These are phyloP conservation scores for Petunia secreta DNA, from an alignment of 257 asterid species.

Conservation along the genomic window DNA sequence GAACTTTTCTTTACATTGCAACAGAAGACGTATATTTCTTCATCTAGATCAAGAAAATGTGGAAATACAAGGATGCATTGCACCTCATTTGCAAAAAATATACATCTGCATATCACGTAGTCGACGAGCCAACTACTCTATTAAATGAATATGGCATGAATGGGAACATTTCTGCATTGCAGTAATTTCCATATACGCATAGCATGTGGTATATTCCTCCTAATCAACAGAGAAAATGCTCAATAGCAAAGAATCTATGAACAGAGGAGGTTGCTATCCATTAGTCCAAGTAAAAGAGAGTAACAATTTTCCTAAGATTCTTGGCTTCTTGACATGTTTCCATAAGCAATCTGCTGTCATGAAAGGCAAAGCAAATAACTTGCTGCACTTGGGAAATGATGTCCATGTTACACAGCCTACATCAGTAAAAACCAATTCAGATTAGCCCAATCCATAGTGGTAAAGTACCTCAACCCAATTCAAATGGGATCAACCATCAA, in stretches of 20 bases:
- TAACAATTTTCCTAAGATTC: slow-evolving; percentile 86
- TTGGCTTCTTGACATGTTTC: slow-evolving; percentile 98
- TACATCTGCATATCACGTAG: neutral
- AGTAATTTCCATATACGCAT: neutral
- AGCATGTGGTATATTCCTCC: neutral
- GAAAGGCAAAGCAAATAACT: slow-evolving; percentile 95
- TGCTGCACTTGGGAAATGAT: slow-evolving; percentile 96
- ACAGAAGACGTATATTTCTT: neutral
- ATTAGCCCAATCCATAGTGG: neutral
- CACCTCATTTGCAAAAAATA: neutral
- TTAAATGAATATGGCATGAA: slow-evolving; percentile 26
- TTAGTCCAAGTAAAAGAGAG: slow-evolving; percentile 92
- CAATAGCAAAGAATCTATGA: slow-evolving; percentile 31
- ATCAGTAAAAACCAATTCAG: slow-evolving; percentile 21
- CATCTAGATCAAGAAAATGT: slow-evolving; percentile 10
- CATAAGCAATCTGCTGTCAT: slow-evolving; percentile 92
- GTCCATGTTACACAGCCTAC: slow-evolving; percentile 99
- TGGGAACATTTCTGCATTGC: slow-evolving; percentile 19
- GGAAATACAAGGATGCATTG: slow-evolving; percentile 16
- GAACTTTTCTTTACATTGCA: neutral
- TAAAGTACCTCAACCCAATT: neutral
- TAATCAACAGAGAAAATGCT: slow-evolving; percentile 21
- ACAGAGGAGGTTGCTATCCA: slow-evolving; percentile 23
- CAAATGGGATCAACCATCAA: neutral
- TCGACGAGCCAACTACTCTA: neutral